These are phyloP conservation scores for Trypanosoma caninum DNA, from an alignment of 208 protist species.

Conservation along the genomic window DNA sequence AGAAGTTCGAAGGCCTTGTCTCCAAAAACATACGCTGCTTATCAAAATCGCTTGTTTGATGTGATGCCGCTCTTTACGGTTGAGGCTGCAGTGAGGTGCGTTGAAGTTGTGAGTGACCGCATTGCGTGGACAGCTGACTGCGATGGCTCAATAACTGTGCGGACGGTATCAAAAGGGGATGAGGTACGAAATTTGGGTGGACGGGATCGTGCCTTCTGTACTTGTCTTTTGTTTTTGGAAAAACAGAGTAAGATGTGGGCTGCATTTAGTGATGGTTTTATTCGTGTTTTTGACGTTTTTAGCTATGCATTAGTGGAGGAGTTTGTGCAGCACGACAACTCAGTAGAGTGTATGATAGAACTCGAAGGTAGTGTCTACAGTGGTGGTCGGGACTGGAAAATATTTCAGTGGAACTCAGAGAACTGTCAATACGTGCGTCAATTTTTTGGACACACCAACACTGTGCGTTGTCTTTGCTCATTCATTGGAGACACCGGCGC, in stretches of 20 bases:
- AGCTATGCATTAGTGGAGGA: slow-evolving; percentile 32
- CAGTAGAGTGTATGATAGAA: slow-evolving; percentile 24
- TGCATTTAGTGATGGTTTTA: slow-evolving; percentile 73
- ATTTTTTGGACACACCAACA: slow-evolving; percentile 61
- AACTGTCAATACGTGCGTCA: slow-evolving; percentile 34
- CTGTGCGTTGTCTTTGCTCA: slow-evolving; percentile 49
- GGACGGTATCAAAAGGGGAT: slow-evolving; percentile 60
- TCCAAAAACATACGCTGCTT: neutral
- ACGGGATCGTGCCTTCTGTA: slow-evolving; percentile 53
- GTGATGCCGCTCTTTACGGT: slow-evolving; percentile 59
- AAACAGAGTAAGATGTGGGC: slow-evolving; percentile 54
- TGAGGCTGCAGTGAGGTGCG: slow-evolving; percentile 39
- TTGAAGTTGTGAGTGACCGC: slow-evolving; percentile 59
- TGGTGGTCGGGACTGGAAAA: slow-evolving; percentile 73
- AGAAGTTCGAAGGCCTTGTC: neutral
- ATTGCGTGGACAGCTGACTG: slow-evolving; percentile 71
- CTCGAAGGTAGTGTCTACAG: slow-evolving; percentile 72
- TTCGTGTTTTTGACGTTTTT: slow-evolving; percentile 61
- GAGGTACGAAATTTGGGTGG: slow-evolving; percentile 42
- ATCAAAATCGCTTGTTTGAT: slow-evolving; percentile 39
- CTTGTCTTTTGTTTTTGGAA: slow-evolving; percentile 52
- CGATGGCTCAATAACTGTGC: slow-evolving; percentile 64
- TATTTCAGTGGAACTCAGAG: slow-evolving; percentile 55
- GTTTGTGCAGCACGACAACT: slow-evolving; percentile 33
- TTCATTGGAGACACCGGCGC: slow-evolving; percentile 57